Evolutionary conservation across 768 basidiomycete species (phyloP).

Genomic region (Strobilomyces echinocephalus): DNA sequence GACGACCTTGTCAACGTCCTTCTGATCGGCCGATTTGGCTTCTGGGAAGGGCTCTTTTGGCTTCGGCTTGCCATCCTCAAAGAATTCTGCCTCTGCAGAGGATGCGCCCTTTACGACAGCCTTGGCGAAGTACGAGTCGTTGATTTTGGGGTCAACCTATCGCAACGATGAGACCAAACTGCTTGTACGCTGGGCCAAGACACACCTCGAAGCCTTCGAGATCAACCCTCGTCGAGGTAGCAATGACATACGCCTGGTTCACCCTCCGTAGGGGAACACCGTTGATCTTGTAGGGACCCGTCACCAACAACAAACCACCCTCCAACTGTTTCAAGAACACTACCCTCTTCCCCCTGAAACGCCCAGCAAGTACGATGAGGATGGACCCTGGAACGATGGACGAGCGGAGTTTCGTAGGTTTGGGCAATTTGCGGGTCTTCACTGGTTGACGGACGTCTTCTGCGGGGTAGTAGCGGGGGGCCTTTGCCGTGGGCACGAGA

Average conservation of each 20-base stretch:
- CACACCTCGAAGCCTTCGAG: conserved; percentile 69
- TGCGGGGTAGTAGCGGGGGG: conserved; percentile 89
- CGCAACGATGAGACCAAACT: conserved; percentile 4
- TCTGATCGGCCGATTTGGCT: conserved; percentile 87
- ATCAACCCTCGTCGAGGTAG: conserved; percentile 93
- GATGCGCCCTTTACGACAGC: conserved; percentile 57
- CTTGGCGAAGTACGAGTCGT: conserved; percentile 93
- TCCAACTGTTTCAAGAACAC: conserved; percentile 96
- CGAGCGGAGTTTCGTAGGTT: conserved; percentile 72
- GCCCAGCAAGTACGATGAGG: conserved; percentile 94
- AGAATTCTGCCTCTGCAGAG: conserved; percentile 96
- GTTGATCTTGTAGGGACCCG: conserved; percentile 97
- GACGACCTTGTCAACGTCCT: conserved; percentile 75
- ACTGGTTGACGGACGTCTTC: conserved; percentile 91
- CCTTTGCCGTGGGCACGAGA: conserved; percentile 79
- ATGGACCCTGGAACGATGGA: conserved; percentile 93
- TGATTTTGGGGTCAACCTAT: conserved; percentile 84
- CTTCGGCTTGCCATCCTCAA: conserved; percentile 89
- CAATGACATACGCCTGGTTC: conserved; percentile 98
- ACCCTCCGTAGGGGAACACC: conserved; percentile 97
- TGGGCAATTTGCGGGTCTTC: conserved; percentile 83
- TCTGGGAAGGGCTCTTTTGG: conserved; percentile 82
- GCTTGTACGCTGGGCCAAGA: not conserved
- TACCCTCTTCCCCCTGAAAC: conserved; percentile 97
- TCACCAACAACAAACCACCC: conserved; percentile 89